phyloP scores from a whole-genome alignment of 441 rosid genomes.

The Pelargonium fulgidum region DNA sequence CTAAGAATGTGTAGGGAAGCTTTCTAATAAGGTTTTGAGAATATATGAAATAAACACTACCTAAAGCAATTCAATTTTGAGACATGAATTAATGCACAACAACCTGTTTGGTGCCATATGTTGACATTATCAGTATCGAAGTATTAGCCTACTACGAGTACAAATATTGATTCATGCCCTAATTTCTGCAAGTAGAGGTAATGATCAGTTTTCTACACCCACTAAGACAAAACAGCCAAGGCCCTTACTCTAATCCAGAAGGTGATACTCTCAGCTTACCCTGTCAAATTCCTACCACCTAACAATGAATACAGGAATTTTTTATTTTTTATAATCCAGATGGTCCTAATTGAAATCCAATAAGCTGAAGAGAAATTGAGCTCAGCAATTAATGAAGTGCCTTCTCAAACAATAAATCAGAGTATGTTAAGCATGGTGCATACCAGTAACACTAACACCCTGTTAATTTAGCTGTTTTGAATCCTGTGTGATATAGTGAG shows the following conservation, averaged over 20 bases:
- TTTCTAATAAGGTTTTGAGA: background rate
- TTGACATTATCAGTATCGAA: background rate
- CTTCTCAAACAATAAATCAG: background rate
- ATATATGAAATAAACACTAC: too few species aligned
- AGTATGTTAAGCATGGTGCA: background rate
- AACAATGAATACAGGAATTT: background rate
- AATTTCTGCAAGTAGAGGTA: background rate
- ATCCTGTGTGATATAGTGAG: background rate
- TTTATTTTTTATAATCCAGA: background rate
- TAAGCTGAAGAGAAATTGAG: background rate
- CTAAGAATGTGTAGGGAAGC: background rate
- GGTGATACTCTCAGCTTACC: background rate
- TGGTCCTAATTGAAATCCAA: background rate
- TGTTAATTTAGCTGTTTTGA: background rate
- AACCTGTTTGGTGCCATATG: background rate
- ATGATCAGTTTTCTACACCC: background rate
- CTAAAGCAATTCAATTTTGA: too few species aligned
- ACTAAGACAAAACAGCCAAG: background rate
- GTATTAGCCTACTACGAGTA: background rate
- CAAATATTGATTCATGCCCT: background rate
- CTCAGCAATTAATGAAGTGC: background rate
- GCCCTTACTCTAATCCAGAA: background rate
- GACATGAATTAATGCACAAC: background rate
- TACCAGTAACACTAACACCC: background rate
- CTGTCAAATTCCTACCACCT: background rate